Evolutionary conservation across 345 rosid genomes (phyloP).

Genomic region (Bruguiera parviflora): DNA sequence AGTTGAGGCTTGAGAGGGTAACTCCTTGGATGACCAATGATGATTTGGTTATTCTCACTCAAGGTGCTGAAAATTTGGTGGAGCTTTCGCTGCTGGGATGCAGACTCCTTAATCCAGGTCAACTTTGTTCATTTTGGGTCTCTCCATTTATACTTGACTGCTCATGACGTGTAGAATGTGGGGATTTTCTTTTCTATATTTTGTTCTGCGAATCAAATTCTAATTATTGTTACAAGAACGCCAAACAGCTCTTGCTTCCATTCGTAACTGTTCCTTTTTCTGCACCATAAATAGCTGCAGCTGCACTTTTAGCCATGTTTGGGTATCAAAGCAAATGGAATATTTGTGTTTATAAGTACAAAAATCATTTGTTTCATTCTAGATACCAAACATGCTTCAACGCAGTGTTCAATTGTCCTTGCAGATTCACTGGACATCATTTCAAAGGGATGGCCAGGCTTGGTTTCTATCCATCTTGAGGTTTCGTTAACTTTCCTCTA

Average conservation of each 20-base stretch:
- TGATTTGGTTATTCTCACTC: constrained; percentile 57
- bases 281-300: background rate
- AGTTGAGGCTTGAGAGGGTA: constrained; percentile 66
- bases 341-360: too few species aligned
- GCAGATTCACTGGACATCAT: constrained; percentile 59
- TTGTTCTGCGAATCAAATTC: constrained; percentile 1
- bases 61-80: constrained; percentile 44
- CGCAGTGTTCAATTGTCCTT: constrained; percentile 5
- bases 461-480: constrained; percentile 65
- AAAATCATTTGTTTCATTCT: too few species aligned
- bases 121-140: constrained; percentile 10
- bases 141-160: background rate
- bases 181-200: background rate
- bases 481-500: constrained; percentile 28
- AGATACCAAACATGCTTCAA: constrained; percentile 4
- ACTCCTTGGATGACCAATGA: constrained; percentile 69
- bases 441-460: constrained; percentile 74
- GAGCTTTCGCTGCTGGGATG: constrained; percentile 69
- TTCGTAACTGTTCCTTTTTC: background rate
- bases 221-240: background rate
- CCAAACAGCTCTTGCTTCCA: background rate
- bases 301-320: background rate
- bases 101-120: constrained; percentile 56
- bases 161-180: background rate
- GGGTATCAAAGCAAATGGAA: background rate